phyloP scores from a whole-genome alignment of 345 rosid genomes.

The Heritiera littoralis region DNA sequence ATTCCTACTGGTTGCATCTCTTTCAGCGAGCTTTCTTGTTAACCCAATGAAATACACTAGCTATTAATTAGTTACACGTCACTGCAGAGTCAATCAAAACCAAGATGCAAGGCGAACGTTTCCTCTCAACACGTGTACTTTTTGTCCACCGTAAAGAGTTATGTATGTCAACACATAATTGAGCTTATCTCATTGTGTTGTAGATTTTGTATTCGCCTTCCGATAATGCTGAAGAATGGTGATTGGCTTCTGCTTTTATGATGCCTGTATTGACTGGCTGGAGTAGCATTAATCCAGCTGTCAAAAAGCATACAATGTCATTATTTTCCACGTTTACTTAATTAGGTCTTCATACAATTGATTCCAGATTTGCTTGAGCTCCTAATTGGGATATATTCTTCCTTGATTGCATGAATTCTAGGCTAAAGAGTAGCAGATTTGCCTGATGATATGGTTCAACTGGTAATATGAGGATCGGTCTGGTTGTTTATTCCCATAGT shows the following conservation, averaged over 20 bases:
- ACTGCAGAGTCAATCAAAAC: no score
- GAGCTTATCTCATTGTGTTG: no score
- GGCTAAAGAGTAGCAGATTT: not conserved
- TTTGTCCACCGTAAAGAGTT: no score
- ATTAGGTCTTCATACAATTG: not conserved
- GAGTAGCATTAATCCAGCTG: not conserved
- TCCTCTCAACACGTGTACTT: no score
- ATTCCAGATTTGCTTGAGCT: not conserved
- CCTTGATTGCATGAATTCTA: not conserved
- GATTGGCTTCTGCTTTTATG: not conserved
- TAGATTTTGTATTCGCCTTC: no score
- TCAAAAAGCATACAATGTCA: not conserved
- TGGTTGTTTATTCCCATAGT: not conserved
- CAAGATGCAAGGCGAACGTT: no score
- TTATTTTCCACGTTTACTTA: not conserved
- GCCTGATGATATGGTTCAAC: not conserved
- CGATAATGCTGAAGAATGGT: not conserved
- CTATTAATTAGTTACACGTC: not conserved
- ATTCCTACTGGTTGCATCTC: not conserved
- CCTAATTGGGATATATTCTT: not conserved
- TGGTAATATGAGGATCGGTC: slow-evolving; percentile 3
- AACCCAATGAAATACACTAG: not conserved
- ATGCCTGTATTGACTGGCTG: not conserved
- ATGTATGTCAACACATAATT: no score
- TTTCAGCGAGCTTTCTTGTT: not conserved